A percentile compares a stretch with the other conserved stretches of the same genome.
Conservation (phyloP, 2,329 filamentous ascomycete genomes). For the Ampelomyces quisqualis region DNA sequence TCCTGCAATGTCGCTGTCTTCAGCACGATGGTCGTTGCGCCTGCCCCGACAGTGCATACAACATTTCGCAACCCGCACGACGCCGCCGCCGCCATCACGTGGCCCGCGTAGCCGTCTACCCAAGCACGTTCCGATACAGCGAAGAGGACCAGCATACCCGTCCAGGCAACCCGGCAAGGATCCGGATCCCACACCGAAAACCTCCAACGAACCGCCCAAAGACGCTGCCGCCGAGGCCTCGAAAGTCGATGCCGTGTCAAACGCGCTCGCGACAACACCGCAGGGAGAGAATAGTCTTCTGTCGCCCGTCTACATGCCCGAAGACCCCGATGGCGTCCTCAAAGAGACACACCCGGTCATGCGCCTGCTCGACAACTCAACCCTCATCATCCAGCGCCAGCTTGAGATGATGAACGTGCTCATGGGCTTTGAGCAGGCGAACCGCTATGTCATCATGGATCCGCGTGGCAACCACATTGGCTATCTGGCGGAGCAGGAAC, state of each 20-base stretch:
- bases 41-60: constrained; percentile 28
- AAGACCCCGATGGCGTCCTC: constrained; percentile 61
- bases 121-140: constrained; percentile 16
- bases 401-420: constrained; percentile 67
- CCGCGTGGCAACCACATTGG: constrained; percentile 63
- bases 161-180: constrained; percentile 13
- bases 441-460: constrained; percentile 66
- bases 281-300: constrained; percentile 54
- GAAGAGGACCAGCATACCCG: constrained; percentile 11
- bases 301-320: constrained; percentile 61
- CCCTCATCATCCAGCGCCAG: constrained; percentile 63
- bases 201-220: constrained; percentile 15
- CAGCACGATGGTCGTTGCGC: constrained; percentile 30
- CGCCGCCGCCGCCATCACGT: constrained; percentile 16
- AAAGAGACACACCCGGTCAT: constrained; percentile 60
- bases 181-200: constrained; percentile 6
- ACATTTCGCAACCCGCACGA: constrained; percentile 25
- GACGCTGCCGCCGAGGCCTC: constrained; percentile 23
- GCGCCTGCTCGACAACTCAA: constrained; percentile 60
- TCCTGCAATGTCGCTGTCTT: too few relatives aligned
- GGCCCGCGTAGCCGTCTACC: constrained; percentile 29
- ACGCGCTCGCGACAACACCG: constrained; percentile 47
- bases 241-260: constrained; percentile 47
- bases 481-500: constrained; percentile 64
- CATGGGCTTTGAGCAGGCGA: constrained; percentile 66